Percentiles rank a stretch among this genome's conserved stretches.
These are phyloP conservation scores for Ambrosia artemisiifolia DNA, from an alignment of 129 eudicot species.

Conservation along the genomic window DNA sequence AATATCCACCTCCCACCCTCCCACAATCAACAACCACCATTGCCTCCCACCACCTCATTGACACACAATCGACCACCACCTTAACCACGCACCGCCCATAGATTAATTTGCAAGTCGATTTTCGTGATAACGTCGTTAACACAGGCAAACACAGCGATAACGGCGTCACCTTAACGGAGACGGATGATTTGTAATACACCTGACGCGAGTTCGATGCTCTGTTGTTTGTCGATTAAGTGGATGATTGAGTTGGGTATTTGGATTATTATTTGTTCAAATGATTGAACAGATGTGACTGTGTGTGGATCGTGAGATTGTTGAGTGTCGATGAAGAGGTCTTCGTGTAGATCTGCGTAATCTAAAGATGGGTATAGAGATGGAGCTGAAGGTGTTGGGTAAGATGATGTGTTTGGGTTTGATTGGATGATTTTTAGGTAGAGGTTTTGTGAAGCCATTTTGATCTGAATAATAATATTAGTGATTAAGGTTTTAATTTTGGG, in stretches of 20 bases:
- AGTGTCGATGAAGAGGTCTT: slow-evolving; percentile 33
- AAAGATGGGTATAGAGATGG: slow-evolving; percentile 53
- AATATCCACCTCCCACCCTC: too few species aligned
- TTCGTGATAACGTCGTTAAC: slow-evolving; percentile 51
- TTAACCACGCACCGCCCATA: too few species aligned
- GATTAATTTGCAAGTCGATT: too few species aligned
- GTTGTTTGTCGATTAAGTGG: slow-evolving; percentile 69
- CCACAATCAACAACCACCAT: too few species aligned
- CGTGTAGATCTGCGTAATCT: slow-evolving; percentile 33
- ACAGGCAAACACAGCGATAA: slow-evolving; percentile 78
- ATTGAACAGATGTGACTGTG: slow-evolving; percentile 28
- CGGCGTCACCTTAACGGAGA: slow-evolving; percentile 54
- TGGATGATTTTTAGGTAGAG: slow-evolving; percentile 53
- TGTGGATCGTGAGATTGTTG: slow-evolving; percentile 18
- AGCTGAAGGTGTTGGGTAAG: slow-evolving; percentile 32
- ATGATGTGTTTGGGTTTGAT: slow-evolving; percentile 50
- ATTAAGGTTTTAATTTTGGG: neutral
- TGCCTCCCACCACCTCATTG: too few species aligned
- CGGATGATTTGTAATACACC: slow-evolving; percentile 55
- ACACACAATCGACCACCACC: too few species aligned
- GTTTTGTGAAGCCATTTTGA: slow-evolving; percentile 31
- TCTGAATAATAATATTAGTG: neutral
- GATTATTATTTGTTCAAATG: slow-evolving; percentile 58
- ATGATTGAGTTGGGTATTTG: slow-evolving; percentile 57
- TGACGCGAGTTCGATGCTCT: slow-evolving; percentile 64